phyloP scores from a whole-genome alignment of 371 early-diverging fungal genomes.

The Nematocida ausubeli region DNA sequence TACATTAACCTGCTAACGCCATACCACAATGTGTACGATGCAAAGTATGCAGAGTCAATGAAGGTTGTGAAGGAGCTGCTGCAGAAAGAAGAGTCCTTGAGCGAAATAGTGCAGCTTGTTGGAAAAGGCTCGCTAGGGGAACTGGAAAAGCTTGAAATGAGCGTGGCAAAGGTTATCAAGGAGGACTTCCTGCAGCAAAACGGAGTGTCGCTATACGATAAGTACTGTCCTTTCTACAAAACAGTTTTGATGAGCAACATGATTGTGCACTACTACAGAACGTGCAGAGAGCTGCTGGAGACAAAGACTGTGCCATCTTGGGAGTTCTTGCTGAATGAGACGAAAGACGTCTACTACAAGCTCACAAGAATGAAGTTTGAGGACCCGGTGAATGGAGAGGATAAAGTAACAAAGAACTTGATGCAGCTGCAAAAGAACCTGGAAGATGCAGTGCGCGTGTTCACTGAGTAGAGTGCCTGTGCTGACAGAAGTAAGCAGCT shows the following conservation, averaged over 20 bases:
- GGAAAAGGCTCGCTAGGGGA: conserved; percentile 96
- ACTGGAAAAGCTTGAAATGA: conserved; percentile 94
- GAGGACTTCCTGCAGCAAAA: conserved; percentile 99
- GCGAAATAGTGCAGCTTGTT: conserved; percentile 98
- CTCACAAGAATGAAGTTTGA: conserved; percentile 97
- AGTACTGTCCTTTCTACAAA: conserved; percentile 97
- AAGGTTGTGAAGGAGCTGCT: conserved; percentile 92
- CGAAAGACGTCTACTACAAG: conserved; percentile 86
- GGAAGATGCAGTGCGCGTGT: neutral
- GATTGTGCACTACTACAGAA: conserved; percentile 89
- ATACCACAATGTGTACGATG: conserved; percentile 85
- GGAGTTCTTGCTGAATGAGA: conserved; percentile 82
- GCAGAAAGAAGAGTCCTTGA: conserved; percentile 93
- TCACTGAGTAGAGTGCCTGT: conserved; percentile 10
- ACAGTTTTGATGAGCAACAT: conserved; percentile 94
- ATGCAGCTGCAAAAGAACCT: neutral
- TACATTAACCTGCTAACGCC: conserved; percentile 90
- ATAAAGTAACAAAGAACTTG: neutral
- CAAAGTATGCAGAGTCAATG: conserved; percentile 81
- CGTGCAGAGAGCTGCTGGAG: conserved; percentile 71
- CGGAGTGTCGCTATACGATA: conserved; percentile 96
- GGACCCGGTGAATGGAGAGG: conserved; percentile 42
- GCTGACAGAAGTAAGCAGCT: too few species aligned
- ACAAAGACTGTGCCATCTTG: conserved; percentile 71
- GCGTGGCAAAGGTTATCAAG: conserved; percentile 93